Conservation (phyloP, 345 rosid species). For the Populus deltoides region DNA sequence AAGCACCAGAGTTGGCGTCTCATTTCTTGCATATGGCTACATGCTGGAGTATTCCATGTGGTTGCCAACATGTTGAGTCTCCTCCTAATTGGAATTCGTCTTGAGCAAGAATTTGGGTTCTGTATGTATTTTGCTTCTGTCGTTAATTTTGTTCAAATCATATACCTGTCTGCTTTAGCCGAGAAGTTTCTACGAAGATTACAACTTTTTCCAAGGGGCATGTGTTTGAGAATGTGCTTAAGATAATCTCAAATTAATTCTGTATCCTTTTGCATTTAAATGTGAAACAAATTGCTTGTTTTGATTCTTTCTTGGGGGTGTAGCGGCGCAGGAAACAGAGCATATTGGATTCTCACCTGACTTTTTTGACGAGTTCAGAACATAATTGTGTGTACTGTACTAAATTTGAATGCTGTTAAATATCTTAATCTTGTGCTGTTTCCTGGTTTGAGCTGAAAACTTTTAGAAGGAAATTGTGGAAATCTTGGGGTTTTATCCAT, state of each 20-base stretch:
- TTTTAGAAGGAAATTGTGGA: background rate
- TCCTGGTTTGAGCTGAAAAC: background rate
- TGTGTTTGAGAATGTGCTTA: background rate
- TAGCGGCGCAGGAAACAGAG: too few relatives aligned
- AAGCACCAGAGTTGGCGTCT: slow-evolving; percentile 28
- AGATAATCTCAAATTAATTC: background rate
- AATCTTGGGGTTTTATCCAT: background rate
- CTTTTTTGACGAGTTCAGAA: too few relatives aligned
- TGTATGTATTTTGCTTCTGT: slow-evolving; percentile 12
- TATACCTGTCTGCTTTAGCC: background rate
- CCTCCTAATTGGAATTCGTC: slow-evolving; percentile 29
- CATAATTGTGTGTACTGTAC: background rate
- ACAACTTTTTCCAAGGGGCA: background rate
- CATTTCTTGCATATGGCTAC: slow-evolving; percentile 34
- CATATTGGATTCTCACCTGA: too few relatives aligned
- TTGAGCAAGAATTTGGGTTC: slow-evolving; percentile 24
- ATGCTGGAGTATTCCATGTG: slow-evolving; percentile 34
- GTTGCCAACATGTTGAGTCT: slow-evolving; percentile 35
- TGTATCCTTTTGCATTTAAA: background rate
- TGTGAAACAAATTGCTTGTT: background rate
- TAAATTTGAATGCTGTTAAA: background rate
- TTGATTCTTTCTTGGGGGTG: background rate
- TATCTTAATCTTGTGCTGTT: background rate
- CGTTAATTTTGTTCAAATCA: background rate
- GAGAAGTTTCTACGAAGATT: background rate